Conservation (phyloP, 192 early-diverging fungal genomes). For the Rhizoclosmatium sp. region DNA sequence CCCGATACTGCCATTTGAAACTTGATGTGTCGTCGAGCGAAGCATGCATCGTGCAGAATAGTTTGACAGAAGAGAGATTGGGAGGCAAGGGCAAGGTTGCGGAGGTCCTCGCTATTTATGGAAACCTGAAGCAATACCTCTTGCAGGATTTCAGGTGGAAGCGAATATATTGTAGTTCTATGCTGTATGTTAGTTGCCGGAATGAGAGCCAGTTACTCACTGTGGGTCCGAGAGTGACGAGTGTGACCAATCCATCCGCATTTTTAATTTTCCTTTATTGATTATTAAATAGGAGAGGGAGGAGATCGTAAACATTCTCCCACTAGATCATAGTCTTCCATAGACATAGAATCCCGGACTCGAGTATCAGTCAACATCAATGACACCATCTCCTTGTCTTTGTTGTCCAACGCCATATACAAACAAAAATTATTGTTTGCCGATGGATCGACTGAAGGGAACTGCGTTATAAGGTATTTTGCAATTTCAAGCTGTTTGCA, state of each 20-base stretch:
- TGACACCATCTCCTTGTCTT: background rate
- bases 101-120: background rate
- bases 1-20: background rate
- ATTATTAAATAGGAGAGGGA: too few relatives aligned
- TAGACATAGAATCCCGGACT: background rate
- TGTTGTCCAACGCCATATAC: background rate
- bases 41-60: background rate
- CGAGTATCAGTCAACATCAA: background rate
- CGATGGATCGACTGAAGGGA: constrained; percentile 9
- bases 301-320: too few relatives aligned
- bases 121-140: background rate
- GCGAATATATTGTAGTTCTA: background rate
- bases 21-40: background rate
- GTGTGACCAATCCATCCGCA: too few relatives aligned
- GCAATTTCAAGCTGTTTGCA: background rate
- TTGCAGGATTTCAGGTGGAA: constrained; percentile 9
- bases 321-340: background rate
- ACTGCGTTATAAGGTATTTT: constrained; percentile 22
- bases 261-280: too few relatives aligned
- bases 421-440: background rate
- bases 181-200: too few relatives aligned
- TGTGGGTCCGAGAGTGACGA: too few relatives aligned
- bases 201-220: too few relatives aligned
- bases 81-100: background rate
- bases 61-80: background rate